phyloP scores from a whole-genome alignment of 352 stramenopile genomes.

The Elongisporangium anandrum region DNA sequence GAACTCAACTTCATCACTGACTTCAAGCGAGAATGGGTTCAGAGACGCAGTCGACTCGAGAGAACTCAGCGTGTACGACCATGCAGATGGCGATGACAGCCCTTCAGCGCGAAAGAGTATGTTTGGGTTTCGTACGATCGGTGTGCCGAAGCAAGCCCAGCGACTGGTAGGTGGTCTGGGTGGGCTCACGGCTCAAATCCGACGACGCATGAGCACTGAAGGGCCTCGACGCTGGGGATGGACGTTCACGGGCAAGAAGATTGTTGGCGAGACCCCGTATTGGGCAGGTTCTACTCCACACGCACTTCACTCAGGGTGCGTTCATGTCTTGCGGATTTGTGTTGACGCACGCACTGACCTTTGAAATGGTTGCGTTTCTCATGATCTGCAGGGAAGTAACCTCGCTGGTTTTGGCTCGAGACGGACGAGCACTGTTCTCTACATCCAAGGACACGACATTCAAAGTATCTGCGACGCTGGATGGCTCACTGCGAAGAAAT shows the following conservation, averaged over 20 bases:
- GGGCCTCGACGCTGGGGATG: slow-evolving; percentile 65
- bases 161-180: slow-evolving; percentile 67
- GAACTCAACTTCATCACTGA: slow-evolving; percentile 15
- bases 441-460: slow-evolving; percentile 74
- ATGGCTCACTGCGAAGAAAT: slow-evolving; percentile 59
- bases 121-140: slow-evolving; percentile 68
- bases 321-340: slow-evolving; percentile 1
- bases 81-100: slow-evolving; percentile 23
- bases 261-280: slow-evolving; percentile 30
- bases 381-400: slow-evolving; percentile 51
- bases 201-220: slow-evolving; percentile 69
- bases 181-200: slow-evolving; percentile 71
- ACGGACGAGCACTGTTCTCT: slow-evolving; percentile 63
- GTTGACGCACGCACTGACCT: not conserved
- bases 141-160: slow-evolving; percentile 71
- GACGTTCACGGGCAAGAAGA: slow-evolving; percentile 45
- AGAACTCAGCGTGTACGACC: slow-evolving; percentile 14
- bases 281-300: slow-evolving; percentile 66
- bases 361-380: not conserved
- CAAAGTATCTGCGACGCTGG: slow-evolving; percentile 65
- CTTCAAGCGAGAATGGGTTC: slow-evolving; percentile 14
- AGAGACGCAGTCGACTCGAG: slow-evolving; percentile 12
- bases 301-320: slow-evolving; percentile 67
- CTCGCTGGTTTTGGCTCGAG: slow-evolving; percentile 54
- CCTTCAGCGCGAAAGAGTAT: slow-evolving; percentile 39